phyloP scores from a whole-genome alignment of 1,284 basidiomycete genomes.

The Papiliotrema flavescens region DNA sequence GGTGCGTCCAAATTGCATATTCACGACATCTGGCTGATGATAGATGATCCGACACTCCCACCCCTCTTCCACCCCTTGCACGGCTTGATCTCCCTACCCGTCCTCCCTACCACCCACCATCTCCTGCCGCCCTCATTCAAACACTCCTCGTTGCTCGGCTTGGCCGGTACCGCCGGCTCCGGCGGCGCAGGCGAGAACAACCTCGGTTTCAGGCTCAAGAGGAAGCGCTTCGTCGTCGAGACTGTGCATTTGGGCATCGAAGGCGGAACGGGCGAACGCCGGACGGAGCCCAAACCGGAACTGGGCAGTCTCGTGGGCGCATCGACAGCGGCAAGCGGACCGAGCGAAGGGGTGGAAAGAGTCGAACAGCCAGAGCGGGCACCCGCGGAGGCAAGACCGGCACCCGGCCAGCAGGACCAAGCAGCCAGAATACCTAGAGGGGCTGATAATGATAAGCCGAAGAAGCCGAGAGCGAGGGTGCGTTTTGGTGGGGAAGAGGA shows the following conservation, averaged over 20 bases:
- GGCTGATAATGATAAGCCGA: conserved; percentile 18
- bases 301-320: conserved; percentile 10
- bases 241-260: conserved; percentile 90
- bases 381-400: neutral
- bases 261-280: conserved; percentile 80
- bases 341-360: neutral
- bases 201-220: conserved; percentile 86
- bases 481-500: conserved; percentile 40
- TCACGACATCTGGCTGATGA: neutral
- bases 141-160: conserved; percentile 43
- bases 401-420: neutral
- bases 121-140: conserved; percentile 70
- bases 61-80: conserved; percentile 74
- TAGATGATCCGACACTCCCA: conserved; percentile 46
- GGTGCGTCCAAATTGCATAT: conserved; percentile 53
- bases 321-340: neutral
- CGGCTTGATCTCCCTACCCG: conserved; percentile 71
- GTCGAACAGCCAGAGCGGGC: neutral
- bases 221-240: conserved; percentile 83
- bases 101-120: conserved; percentile 66
- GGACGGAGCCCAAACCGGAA: conserved; percentile 53
- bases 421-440: conserved; percentile 8
- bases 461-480: conserved; percentile 32
- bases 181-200: conserved; percentile 77
- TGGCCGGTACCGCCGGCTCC: conserved; percentile 45